Percentiles rank a stretch among this genome's conserved stretches.
Evolutionary conservation across 2,329 filamentous ascomycete species (phyloP).

Genomic region (Calonectria leucothoes): DNA sequence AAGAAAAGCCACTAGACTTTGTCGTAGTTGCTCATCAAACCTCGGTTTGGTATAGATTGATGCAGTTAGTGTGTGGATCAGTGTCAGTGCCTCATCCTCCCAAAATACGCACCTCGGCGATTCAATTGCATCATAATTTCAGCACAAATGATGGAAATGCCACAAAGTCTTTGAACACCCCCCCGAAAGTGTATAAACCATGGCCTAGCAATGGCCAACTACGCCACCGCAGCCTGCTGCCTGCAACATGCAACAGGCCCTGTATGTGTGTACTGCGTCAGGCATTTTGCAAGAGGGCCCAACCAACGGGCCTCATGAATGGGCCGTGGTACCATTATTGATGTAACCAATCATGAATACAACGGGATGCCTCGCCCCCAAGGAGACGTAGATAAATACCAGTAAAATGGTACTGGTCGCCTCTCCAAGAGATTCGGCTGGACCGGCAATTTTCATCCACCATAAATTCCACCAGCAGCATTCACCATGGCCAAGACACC

Average conservation of each 20-base stretch:
- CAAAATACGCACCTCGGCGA: neutral
- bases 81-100: neutral
- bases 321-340: neutral
- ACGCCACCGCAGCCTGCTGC: neutral
- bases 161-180: neutral
- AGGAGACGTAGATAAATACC: neutral
- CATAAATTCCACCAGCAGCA: neutral
- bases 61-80: neutral
- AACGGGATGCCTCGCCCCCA: neutral
- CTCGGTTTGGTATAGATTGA: neutral
- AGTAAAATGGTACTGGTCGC: neutral
- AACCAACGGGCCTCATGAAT: neutral
- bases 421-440: neutral
- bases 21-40: neutral
- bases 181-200: neutral
- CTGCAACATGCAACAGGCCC: neutral
- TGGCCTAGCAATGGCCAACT: neutral
- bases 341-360: neutral
- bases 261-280: neutral
- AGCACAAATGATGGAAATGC: neutral
- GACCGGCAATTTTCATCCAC: neutral
- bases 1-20: neutral
- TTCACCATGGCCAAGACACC: constrained; percentile 28
- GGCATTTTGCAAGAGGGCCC: neutral
- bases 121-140: neutral